Conservation (phyloP, 1,284 basidiomycete genomes). For the Pseudozyma tsukubaensis region DNA sequence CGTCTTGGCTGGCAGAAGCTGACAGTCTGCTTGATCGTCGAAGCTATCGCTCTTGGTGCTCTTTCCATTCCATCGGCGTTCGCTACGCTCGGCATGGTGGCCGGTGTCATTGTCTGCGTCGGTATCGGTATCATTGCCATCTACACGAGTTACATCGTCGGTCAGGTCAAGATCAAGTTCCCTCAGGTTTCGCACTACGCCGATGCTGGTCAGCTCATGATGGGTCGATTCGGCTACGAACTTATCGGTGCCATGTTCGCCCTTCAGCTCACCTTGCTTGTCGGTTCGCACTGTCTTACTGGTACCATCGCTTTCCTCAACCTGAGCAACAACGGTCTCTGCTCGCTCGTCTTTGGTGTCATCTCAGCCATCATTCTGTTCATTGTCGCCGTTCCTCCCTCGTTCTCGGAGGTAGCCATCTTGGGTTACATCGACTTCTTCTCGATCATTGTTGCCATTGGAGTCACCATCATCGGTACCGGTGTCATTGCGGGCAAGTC, state of each 20-base stretch:
- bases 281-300: constrained; percentile 62
- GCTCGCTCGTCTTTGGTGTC: constrained; percentile 57
- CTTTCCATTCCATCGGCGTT: constrained; percentile 54
- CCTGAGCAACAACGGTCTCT: constrained; percentile 50
- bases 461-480: constrained; percentile 58
- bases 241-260: constrained; percentile 56
- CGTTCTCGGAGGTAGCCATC: constrained; percentile 60
- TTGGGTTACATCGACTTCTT: constrained; percentile 64
- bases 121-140: constrained; percentile 58
- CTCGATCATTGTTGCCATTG: constrained; percentile 58
- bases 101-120: constrained; percentile 50
- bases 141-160: constrained; percentile 56
- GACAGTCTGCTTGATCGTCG: constrained; percentile 60
- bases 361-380: constrained; percentile 62
- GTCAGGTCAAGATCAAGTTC: constrained; percentile 56
- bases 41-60: constrained; percentile 61
- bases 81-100: constrained; percentile 62
- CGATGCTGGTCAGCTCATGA: constrained; percentile 54
- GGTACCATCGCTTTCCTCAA: constrained; percentile 58
- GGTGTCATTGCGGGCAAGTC: constrained; percentile 41
- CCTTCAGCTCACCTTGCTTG: constrained; percentile 50
- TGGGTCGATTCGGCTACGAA: constrained; percentile 54
- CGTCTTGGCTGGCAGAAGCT: constrained; percentile 59
- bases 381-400: constrained; percentile 55
- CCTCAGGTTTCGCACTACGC: constrained; percentile 55